A percentile compares a stretch with the other conserved stretches of the same genome.
Evolutionary conservation across 2,329 filamentous ascomycete genomes (phyloP).

Genomic region (Fusarium goolgardi): DNA sequence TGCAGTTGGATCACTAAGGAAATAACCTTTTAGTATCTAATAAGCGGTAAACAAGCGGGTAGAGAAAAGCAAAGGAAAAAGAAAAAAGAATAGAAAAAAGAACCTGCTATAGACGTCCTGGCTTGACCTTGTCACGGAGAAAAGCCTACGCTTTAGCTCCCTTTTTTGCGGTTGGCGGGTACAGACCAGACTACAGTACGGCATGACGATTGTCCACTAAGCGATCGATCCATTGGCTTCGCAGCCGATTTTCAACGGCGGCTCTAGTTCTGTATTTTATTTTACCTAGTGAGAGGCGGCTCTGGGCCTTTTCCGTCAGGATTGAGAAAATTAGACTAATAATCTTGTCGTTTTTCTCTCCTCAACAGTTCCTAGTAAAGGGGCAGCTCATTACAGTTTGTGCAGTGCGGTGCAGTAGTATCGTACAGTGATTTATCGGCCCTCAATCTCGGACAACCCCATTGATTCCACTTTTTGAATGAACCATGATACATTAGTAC

Average conservation of each 20-base stretch:
- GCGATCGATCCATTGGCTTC: conserved; percentile 29
- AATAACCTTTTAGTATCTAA: neutral
- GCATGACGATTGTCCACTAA: conserved; percentile 17
- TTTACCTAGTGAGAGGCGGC: neutral
- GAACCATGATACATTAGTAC: neutral
- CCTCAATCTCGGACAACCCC: conserved; percentile 38
- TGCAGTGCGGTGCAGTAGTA: neutral
- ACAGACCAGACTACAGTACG: conserved; percentile 6
- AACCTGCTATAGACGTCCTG: neutral
- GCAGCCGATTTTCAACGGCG: conserved; percentile 26
- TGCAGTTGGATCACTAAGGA: neutral
- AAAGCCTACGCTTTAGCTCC: conserved; percentile 1
- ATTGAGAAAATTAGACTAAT: neutral
- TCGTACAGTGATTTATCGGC: conserved; percentile 15
- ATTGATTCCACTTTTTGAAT: conserved; percentile 22
- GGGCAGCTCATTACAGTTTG: conserved; percentile 5
- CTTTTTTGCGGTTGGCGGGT: conserved; percentile 24
- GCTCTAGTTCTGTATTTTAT: conserved; percentile 7
- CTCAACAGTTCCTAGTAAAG: conserved; percentile 11
- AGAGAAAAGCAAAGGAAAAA: neutral
- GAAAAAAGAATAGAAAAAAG: neutral
- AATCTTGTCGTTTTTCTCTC: neutral
- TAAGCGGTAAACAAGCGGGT: neutral
- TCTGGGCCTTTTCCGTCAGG: neutral
- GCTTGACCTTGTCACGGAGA: neutral